Conservation (phyloP, 176 grass and related monocot genomes). For the Microstegium vimineum region DNA sequence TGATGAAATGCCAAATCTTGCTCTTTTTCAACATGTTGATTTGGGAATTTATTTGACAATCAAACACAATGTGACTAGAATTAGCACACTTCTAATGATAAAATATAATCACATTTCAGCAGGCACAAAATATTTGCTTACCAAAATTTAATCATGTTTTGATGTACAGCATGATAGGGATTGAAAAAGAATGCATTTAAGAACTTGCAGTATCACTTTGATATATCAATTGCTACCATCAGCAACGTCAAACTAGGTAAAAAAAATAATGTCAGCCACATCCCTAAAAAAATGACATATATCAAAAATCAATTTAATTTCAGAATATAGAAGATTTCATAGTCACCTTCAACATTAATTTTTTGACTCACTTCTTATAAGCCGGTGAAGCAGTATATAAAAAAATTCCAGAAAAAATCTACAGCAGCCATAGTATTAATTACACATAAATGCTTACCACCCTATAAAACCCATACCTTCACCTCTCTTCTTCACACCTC, state of each 20-base stretch:
- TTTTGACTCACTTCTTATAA: not conserved
- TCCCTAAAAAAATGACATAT: not conserved
- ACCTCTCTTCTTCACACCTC: slow-evolving; percentile 4
- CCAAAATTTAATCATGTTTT: not conserved
- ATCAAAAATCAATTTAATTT: not conserved
- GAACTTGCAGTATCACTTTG: not conserved
- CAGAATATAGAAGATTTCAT: not conserved
- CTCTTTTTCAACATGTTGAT: not conserved
- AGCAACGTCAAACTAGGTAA: not conserved
- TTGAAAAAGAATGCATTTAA: not conserved
- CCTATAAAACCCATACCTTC: slow-evolving; percentile 10
- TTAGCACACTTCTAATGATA: not conserved
- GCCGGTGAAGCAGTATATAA: not conserved
- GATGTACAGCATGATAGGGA: not conserved
- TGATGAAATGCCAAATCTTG: not conserved
- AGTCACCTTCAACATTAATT: not conserved
- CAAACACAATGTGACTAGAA: not conserved
- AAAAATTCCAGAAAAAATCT: not conserved
- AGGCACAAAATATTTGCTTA: not conserved
- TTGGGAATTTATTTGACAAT: not conserved
- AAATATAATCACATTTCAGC: not conserved
- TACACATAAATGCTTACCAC: not conserved
- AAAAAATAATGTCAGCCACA: not conserved
- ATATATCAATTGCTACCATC: slow-evolving; percentile 12
- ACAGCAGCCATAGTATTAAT: not conserved